Evolutionary conservation across 2,329 filamentous ascomycete species (phyloP), one percentile per base, ranked within the genome.

Genomic region (Catunica adiposa): DNA sequence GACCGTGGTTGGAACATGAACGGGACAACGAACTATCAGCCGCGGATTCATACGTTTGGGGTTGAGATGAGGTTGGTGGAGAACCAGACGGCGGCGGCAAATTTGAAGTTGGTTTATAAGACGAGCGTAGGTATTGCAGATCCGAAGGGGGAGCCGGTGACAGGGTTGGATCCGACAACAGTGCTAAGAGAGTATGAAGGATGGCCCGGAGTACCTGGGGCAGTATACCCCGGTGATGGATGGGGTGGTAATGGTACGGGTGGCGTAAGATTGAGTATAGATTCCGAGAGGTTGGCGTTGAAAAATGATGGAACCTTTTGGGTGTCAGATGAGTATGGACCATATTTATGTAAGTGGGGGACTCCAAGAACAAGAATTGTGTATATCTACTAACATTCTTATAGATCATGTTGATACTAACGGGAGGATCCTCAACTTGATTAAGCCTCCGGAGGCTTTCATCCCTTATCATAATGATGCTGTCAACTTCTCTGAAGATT

Each of bases 1-100:
- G 82, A 86, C 63, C 73, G 82, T 58, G 83, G 83, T 38, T 87
- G 83, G 82, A 86, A 87, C 63, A 86, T 82, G 0, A 70, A 85
- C 61, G 83, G 81, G 47, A 86, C 83, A 7, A 61, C 82, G 17
- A 85, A 85, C 64, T 84, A 75, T 64, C 78, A 84, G 60, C 74
- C 76, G 2, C 75, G 83, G 34, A 73, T 88, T 26, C 83, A 88
- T 66, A 82, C 84, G 63, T 81, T 86, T 64, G 64, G 69, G 52
- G 69, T 87, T 51, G 73, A 71, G 1, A 75, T 86, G 62, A 77
- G 73, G 2, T 78, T 77, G 0, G 67, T 72, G 1, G 66, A 68
- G 1, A 71, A 71, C 2, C 79, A 77, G 0, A 62, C 66, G 0
- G 77, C 79, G 1, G 86, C 87, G 61, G 15, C 40, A 7, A 44